Percentiles rank a stretch among this genome's conserved stretches.
Conservation (phyloP, 1,139 yeast species). For the Arxiozyma telluris region DNA sequence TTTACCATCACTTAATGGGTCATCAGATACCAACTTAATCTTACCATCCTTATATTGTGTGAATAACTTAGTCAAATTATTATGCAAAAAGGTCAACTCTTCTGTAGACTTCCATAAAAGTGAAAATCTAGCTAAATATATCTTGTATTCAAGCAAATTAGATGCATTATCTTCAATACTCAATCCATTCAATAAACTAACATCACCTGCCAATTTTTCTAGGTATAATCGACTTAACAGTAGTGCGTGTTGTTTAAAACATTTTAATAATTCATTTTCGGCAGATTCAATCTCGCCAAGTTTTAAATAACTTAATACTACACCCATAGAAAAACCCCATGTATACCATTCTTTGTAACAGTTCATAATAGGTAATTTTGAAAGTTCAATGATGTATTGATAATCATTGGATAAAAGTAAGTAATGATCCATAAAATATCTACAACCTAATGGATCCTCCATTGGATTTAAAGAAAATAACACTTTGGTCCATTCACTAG, state of each 20-base stretch:
- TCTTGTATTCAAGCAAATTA: slow-evolving; percentile 21
- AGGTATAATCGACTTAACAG: slow-evolving; percentile 28
- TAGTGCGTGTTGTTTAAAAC: slow-evolving; percentile 52
- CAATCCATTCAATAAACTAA: slow-evolving; percentile 4
- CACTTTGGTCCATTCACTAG: slow-evolving; percentile 64
- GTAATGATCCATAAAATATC: slow-evolving; percentile 75
- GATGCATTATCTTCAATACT: slow-evolving; percentile 23
- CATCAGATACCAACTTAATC: slow-evolving; percentile 10
- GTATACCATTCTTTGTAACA: slow-evolving; percentile 61
- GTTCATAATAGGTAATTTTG: slow-evolving; percentile 45
- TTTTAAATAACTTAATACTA: slow-evolving; percentile 50
- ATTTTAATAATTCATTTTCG: slow-evolving; percentile 37
- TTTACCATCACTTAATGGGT: slow-evolving; percentile 4
- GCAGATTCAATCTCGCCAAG: slow-evolving; percentile 39
- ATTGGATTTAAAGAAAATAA: slow-evolving; percentile 62
- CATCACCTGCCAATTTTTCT: slow-evolving; percentile 22
- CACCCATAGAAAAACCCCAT: slow-evolving; percentile 64
- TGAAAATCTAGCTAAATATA: slow-evolving; percentile 24
- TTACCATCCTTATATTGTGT: slow-evolving; percentile 11
- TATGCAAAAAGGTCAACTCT: slow-evolving; percentile 41
- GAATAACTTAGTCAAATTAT: slow-evolving; percentile 37
- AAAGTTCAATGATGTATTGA: slow-evolving; percentile 49
- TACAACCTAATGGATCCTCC: slow-evolving; percentile 77
- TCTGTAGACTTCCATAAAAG: slow-evolving; percentile 25
- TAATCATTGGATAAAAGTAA: slow-evolving; percentile 61